Base-by-base conservation (phyloP, 768 basidiomycete species). In the Suillus fuscotomentosus region DNA sequence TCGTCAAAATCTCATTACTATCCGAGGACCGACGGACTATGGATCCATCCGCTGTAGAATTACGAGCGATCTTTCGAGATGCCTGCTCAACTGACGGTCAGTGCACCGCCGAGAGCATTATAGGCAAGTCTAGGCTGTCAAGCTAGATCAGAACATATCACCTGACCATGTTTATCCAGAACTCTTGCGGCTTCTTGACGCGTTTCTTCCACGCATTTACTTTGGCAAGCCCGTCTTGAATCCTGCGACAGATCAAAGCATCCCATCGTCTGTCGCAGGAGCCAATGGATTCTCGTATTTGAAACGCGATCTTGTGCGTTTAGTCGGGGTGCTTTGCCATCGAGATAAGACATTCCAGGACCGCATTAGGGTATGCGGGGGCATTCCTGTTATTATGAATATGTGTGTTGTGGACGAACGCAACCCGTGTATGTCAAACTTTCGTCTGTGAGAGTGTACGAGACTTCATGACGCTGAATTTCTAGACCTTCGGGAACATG, bases 381-480 rank as follows among this genome's bases (percentile, higher is more conserved):
- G 95, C 54, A 86, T 97, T 65, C 83, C 88, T 60, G 84, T 94
- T 54, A 83, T 97, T 20, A 88, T 97, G 86, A 91, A 90, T 71
- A 81, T 95, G 77, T 96, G 94, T 75, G 92, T 93, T 20, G 80
- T 94, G 34, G 95, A 98, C 73, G 95, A 95, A 70, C 79, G 89
- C 63, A 97, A 96, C 76, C 95, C 95, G 45, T 95, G 95, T 97
- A 74, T 77, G 95, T 86, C 8, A 38, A 14, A 22, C 38, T n/a
- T 54, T 17, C 31, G 38, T 36, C 10, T 20, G 36, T 41, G 27
- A 60, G 15, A 24, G 39, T 45, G 39, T 41, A 57, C 24, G 41
- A 39, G n/a, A 24, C 38, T 24, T 61, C 55, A 48, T 38, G 57
- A 42, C 6, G 17, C 20, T 31, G 6, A 17, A 59, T 31, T 1